Percentiles rank a stretch among this genome's conserved stretches.
Conservation (phyloP, 2,329 filamentous ascomycete genomes). For the Botrytis paeoniae region DNA sequence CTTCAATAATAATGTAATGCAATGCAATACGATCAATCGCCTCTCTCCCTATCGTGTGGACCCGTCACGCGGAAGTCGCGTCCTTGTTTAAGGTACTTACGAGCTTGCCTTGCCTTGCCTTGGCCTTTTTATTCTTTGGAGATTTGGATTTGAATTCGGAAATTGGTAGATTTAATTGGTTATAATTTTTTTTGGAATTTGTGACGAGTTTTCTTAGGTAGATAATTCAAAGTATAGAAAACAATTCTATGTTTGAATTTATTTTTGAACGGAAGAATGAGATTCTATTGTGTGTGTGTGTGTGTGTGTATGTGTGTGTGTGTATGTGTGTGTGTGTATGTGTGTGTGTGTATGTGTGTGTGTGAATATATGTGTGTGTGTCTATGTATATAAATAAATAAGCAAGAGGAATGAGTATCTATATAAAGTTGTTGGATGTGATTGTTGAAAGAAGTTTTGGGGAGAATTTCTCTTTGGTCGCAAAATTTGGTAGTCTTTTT, state of each 20-base stretch:
- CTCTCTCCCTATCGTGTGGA: neutral
- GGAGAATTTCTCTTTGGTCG: constrained; percentile 5
- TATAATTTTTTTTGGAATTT: neutral
- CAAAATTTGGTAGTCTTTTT: constrained; percentile 6
- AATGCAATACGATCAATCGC: neutral
- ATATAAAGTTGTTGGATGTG: neutral
- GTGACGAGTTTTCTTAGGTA: neutral
- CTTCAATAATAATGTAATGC: neutral
- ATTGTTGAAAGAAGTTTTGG: neutral
- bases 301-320: neutral
- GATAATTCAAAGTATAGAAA: no score
- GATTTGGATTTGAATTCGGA: neutral
- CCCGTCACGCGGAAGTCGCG: constrained; percentile 20
- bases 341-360: neutral
- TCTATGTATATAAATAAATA: neutral
- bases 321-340: neutral
- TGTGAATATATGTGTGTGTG: neutral
- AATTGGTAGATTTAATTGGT: neutral
- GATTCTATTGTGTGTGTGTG: neutral
- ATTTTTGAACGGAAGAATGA: no score
- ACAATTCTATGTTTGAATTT: no score
- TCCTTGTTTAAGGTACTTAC: constrained; percentile 14
- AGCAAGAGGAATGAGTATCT: neutral
- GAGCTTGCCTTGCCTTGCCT: no score
- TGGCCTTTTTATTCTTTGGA: neutral